These are phyloP conservation scores for Metschnikowia baotianmanensis DNA, from an alignment of 805 yeast genomes.

Conservation along the genomic window DNA sequence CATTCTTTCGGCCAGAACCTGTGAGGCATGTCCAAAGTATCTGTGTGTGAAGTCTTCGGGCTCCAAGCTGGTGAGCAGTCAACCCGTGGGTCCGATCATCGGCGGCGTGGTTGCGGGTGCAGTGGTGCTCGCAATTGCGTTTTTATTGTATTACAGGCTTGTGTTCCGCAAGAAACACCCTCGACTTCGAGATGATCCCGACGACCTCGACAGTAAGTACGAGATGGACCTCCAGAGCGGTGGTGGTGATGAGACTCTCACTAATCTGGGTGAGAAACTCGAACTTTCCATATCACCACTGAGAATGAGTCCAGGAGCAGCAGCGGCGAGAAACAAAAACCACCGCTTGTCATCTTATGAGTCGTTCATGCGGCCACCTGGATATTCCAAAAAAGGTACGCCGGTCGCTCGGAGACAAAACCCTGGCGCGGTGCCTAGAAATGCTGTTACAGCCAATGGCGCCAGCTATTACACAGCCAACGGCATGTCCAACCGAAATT, in stretches of 20 bases:
- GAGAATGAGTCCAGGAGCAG: conserved; percentile 3
- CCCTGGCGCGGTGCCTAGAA: background rate
- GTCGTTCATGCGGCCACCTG: conserved; percentile 42
- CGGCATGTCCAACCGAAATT: conserved; percentile 26
- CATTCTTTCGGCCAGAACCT: conserved; percentile 14
- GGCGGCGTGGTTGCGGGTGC: conserved; percentile 74
- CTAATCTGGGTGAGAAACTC: conserved; percentile 7
- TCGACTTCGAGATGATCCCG: conserved; percentile 23
- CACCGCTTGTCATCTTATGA: conserved; percentile 40
- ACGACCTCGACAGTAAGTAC: conserved; percentile 13
- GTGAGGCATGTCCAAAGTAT: conserved; percentile 15
- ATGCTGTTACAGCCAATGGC: background rate
- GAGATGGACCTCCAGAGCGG: conserved; percentile 13
- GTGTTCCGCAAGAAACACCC: conserved; percentile 36
- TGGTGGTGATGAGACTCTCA: conserved; percentile 6
- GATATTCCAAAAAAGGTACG: conserved; percentile 12
- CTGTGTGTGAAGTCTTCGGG: conserved; percentile 10
- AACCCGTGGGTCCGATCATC: conserved; percentile 51
- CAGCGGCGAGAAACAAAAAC: conserved; percentile 8
- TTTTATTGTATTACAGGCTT: conserved; percentile 33
- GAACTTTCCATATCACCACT: conserved; percentile 9
- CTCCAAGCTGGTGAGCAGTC: conserved; percentile 1
- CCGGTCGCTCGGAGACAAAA: background rate
- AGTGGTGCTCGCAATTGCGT: conserved; percentile 38
- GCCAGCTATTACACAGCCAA: background rate